Conservation (phyloP, 495 filamentous ascomycete species). For the Amphirosellinia nigrospora region DNA sequence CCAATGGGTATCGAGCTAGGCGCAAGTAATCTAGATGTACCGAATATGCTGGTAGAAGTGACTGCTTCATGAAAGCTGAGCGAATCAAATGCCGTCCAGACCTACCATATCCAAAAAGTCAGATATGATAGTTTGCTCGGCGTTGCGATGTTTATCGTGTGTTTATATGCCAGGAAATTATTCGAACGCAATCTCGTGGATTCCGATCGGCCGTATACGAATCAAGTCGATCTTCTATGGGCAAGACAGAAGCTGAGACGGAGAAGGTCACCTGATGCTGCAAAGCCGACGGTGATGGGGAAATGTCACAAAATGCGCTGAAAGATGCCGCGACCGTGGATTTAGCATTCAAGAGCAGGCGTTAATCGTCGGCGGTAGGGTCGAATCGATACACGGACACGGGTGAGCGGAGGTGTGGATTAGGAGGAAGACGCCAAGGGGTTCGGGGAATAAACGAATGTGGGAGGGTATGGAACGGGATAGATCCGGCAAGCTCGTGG, state of each 20-base stretch:
- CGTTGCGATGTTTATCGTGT: background rate
- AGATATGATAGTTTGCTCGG: background rate
- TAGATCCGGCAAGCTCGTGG: background rate
- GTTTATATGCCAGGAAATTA: background rate
- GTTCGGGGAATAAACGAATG: constrained; percentile 13
- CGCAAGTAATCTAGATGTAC: constrained; percentile 1
- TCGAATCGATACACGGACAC: background rate
- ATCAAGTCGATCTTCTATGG: background rate
- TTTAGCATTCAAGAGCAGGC: background rate
- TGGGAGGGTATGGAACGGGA: background rate
- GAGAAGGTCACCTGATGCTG: background rate
- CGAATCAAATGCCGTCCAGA: background rate
- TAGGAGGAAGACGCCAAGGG: constrained; percentile 2
- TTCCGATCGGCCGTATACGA: background rate
- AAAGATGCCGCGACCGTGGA: background rate
- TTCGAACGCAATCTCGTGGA: constrained; percentile 3
- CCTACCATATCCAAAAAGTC: background rate
- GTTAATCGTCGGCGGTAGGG: background rate
- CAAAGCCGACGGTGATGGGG: background rate
- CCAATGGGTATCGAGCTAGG: background rate
- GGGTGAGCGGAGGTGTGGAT: background rate
- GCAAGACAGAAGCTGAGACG: background rate
- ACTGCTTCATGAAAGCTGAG: background rate
- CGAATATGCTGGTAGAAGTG: background rate
- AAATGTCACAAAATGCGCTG: background rate